Base-by-base conservation (phyloP, 2,329 filamentous ascomycete genomes). In the Fusarium penzigii region DNA sequence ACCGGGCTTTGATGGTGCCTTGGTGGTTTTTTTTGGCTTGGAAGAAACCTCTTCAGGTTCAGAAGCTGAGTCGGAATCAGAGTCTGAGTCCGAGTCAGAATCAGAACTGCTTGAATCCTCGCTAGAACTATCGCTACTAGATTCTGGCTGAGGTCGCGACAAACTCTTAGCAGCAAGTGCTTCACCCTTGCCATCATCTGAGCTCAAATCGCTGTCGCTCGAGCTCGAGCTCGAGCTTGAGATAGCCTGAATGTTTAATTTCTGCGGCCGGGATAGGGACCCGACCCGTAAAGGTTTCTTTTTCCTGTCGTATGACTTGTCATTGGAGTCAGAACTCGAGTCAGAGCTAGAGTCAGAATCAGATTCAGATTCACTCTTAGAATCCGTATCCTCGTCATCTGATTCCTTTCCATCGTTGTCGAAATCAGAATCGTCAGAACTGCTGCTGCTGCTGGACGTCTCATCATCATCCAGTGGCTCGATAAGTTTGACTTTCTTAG, bases 1-100 rank as follows among this genome's bases (percentile, higher is more conserved):
- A 13, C 46, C 38, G 3, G 20, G n/a, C 42, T 42, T 17, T 16
- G 49, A 16, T 14, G 52, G 20, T 16, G 20, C 6, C 17, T 56
- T 55, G 6, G 29, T 39, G 13, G 51, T 32, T 29, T 49, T n/a
- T 40, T 54, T 14, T 14, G 47, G 53, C 49, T 70, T 75, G 39
- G 70, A 74, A 0, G 76, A 70, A 29, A 65, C 32, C 51, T 72
- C 72, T 43, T 76, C 73, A 0, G 69, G 65, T 29, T 68, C 67
- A 2, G 67, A 68, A 11, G 63, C 65, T 1, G 70, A 70, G 29
- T 65, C 61, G 5, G 67, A 65, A 44, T 52, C 32, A 11, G 32
- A 36, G 32, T 36, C 32, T 3, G 32, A 36, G 32, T 14, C 13
- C 5, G 32, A 36, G 38, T 50, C 55, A 0, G 52, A 58, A 29